phyloP scores from a whole-genome alignment of 192 early-diverging fungal genomes.

The Phlyctochytrium arcticum region DNA sequence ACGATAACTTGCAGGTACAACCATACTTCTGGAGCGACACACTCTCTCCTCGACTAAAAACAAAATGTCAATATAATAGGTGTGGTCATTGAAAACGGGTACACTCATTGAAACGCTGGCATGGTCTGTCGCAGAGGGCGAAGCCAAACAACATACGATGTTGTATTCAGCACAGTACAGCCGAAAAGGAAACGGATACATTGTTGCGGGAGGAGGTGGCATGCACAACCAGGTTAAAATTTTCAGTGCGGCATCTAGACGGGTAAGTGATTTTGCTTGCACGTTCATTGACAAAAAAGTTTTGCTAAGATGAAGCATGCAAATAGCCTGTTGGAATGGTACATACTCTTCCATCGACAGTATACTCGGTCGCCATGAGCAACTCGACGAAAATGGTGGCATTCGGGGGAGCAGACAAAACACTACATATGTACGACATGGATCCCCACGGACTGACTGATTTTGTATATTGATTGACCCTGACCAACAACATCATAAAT shows the following conservation, averaged over 20 bases:
- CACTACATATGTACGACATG: slow-evolving; percentile 39
- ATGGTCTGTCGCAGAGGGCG: slow-evolving; percentile 35
- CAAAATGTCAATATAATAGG: neutral
- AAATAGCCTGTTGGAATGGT: slow-evolving; percentile 41
- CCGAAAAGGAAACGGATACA: slow-evolving; percentile 18
- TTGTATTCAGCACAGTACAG: slow-evolving; percentile 39
- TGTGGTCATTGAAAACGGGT: slow-evolving; percentile 32
- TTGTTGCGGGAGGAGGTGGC: slow-evolving; percentile 42
- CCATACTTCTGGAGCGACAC: neutral
- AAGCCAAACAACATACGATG: slow-evolving; percentile 8
- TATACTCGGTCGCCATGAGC: slow-evolving; percentile 39
- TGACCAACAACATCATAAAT: too few relatives aligned
- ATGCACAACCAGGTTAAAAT: slow-evolving; percentile 40
- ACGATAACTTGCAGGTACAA: slow-evolving; percentile 39
- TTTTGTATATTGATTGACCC: slow-evolving; percentile 40
- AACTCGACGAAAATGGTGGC: slow-evolving; percentile 39
- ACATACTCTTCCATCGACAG: slow-evolving; percentile 27
- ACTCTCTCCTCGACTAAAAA: neutral
- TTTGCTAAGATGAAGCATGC: too few relatives aligned
- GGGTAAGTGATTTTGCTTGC: slow-evolving; percentile 19
- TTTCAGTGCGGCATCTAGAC: slow-evolving; percentile 15
- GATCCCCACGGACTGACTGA: slow-evolving; percentile 29
- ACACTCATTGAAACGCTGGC: slow-evolving; percentile 35
- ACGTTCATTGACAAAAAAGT: too few relatives aligned
- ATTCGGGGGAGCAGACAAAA: slow-evolving; percentile 37